phyloP scores from a whole-genome alignment of 306 rosid genomes.

The Sphenostylis stenocarpa region DNA sequence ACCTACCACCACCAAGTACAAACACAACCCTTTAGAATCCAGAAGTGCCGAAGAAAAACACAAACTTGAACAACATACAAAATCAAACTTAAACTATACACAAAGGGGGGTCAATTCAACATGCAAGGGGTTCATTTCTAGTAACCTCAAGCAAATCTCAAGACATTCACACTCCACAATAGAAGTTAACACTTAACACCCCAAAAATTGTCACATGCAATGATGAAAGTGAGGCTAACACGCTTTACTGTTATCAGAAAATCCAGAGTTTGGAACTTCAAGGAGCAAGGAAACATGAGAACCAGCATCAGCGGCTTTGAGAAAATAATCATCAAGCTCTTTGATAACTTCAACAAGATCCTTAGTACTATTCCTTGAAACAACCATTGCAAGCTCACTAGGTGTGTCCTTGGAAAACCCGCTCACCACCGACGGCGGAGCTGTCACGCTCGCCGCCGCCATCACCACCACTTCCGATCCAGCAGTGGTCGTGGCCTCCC shows the following conservation, averaged over 20 bases:
- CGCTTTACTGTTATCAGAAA: slow-evolving; percentile 59
- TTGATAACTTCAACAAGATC: slow-evolving; percentile 83
- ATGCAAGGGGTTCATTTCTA: background rate
- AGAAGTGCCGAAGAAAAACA: background rate
- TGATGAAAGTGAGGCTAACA: slow-evolving; percentile 42
- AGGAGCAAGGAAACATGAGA: slow-evolving; percentile 64
- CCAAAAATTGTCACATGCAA: slow-evolving; percentile 9
- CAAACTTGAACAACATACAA: background rate
- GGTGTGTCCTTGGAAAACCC: slow-evolving; percentile 61
- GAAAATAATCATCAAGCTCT: slow-evolving; percentile 91
- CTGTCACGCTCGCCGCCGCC: slow-evolving; percentile 55
- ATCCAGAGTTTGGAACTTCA: slow-evolving; percentile 69
- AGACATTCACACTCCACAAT: background rate
- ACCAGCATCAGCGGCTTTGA: slow-evolving; percentile 90
- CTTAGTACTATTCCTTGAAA: slow-evolving; percentile 62
- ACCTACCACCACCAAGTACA: slow-evolving; percentile 44
- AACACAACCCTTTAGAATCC: slow-evolving; percentile 23
- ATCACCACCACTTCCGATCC: slow-evolving; percentile 62
- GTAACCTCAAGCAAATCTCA: background rate
- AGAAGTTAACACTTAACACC: background rate
- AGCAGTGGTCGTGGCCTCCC: slow-evolving; percentile 71
- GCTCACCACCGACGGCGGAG: slow-evolving; percentile 61
- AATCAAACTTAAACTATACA: background rate
- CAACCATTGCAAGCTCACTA: slow-evolving; percentile 86
- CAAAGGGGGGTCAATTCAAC: background rate